Evolutionary conservation across 2,329 filamentous ascomycete species (phyloP).

Genomic region (Drechslerella stenobrocha): DNA sequence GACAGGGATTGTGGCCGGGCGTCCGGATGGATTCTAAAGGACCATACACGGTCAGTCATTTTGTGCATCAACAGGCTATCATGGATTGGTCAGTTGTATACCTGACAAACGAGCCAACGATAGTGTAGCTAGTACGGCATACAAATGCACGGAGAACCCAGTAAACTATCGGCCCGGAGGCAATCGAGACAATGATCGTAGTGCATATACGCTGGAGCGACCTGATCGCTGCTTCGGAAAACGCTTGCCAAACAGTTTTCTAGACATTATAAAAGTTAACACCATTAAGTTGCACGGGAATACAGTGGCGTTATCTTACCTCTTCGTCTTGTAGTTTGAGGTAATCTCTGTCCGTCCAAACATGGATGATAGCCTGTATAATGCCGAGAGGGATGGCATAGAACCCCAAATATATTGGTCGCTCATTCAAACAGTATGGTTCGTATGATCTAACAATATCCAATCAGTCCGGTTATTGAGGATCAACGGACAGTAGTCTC

Average conservation of each 20-base stretch:
- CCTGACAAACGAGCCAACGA: constrained; percentile 51
- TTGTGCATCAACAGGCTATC: background rate
- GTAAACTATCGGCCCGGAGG: constrained; percentile 50
- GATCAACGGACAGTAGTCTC: background rate
- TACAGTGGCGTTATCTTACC: constrained; percentile 18
- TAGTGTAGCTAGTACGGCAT: constrained; percentile 49
- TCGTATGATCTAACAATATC: constrained; percentile 48
- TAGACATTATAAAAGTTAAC: constrained; percentile 1
- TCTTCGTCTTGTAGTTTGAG: constrained; percentile 47
- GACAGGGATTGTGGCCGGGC: constrained; percentile 48
- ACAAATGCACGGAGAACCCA: constrained; percentile 49
- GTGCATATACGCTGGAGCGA: constrained; percentile 47
- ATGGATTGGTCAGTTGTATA: constrained; percentile 2
- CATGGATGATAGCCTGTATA: constrained; percentile 50
- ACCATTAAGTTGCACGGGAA: background rate
- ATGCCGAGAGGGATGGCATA: constrained; percentile 49
- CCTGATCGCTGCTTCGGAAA: constrained; percentile 31
- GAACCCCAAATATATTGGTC: constrained; percentile 51
- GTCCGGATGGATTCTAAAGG: constrained; percentile 49
- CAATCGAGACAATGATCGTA: constrained; percentile 43
- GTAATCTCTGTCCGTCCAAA: constrained; percentile 50
- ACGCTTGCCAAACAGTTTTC: constrained; percentile 34
- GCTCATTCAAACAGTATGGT: constrained; percentile 51
- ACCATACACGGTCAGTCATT: constrained; percentile 1
- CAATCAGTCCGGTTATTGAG: background rate